Base-by-base conservation (phyloP, 345 rosid species). In the Eucalyptus rudis region DNA sequence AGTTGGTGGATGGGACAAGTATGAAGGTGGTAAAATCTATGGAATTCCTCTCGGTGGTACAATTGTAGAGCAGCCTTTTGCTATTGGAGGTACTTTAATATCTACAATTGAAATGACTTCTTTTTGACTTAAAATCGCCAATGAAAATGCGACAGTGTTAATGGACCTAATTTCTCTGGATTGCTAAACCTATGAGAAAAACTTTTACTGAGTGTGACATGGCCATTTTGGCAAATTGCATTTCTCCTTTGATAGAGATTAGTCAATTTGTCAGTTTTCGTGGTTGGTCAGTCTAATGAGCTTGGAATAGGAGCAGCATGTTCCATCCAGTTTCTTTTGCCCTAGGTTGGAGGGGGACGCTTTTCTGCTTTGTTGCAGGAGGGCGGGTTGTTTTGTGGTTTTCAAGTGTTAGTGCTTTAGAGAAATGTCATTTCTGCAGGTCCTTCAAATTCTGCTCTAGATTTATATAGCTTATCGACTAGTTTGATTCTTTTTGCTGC, bases 31-130 rank as follows among this genome's bases (percentile, higher is more conserved):
- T 47, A 97, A 96, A 91, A 97, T 98, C 81, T 98, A 95, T 83
- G 99, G 99, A 88, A 88, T 98, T 83, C 99, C 99, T 81, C 99
- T 98, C 6, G 99, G 99, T 51, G 99, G 99, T 91, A 95, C 99
- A 49, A 88, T 98, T n/a, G 59, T 98, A 56, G 98, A 98, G 94
- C 99, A 96, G 93, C 99, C 99, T 49, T 98, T 98, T 90, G 93
- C 99, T 31, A 96, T 98, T 91, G 99, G 99, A 96, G 99, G 99
- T 98, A 90, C 33, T 79, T 19, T 84, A 33, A 86, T 89, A 14
- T 25, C 20, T 50, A 22, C 13, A 13, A 22, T 86, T 54, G 29
- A 50, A 86, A 36, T 24, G 15, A 33, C 11, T 19, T 71, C 0
- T 24, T 76, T 40, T 76, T 40, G 0, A 76, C 43, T 40, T 40